A percentile compares a stretch with the other conserved stretches of the same genome.
phyloP scores from a whole-genome alignment of 2,329 filamentous ascomycete genomes.

The Cordyceps pruinosa region DNA sequence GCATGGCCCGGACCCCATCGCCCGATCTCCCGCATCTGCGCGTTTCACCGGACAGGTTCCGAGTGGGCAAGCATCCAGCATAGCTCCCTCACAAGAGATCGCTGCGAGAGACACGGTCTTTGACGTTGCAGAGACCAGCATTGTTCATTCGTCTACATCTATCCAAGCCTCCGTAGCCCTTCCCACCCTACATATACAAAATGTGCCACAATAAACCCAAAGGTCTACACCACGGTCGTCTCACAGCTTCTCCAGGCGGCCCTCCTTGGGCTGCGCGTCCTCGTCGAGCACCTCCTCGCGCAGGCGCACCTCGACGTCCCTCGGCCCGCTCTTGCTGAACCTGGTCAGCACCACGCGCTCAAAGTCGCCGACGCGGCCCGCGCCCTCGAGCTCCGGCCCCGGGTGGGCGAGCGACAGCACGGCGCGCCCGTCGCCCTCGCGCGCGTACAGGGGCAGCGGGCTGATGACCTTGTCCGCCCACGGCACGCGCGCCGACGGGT shows the following conservation, averaged over 20 bases:
- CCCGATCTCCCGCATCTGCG: no score
- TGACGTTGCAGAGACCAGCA: not conserved
- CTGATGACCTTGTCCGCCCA: constrained; percentile 59
- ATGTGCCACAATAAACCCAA: not conserved
- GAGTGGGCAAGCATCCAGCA: not conserved
- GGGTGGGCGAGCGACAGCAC: constrained; percentile 54
- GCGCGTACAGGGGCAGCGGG: constrained; percentile 41
- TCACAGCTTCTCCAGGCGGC: constrained; percentile 23
- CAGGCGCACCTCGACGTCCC: constrained; percentile 44
- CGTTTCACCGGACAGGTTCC: no score
- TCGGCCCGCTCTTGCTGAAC: constrained; percentile 45
- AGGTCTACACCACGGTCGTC: not conserved
- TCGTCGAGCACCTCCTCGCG: constrained; percentile 43
- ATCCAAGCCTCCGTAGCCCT: not conserved
- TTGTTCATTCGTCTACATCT: not conserved
- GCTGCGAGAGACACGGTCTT: no score
- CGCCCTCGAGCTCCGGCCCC: constrained; percentile 45
- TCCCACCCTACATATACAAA: not conserved
- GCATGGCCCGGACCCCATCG: no score
- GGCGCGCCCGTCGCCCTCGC: constrained; percentile 36
- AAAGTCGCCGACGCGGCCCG: constrained; percentile 46
- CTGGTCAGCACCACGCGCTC: constrained; percentile 52
- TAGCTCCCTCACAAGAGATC: not conserved
- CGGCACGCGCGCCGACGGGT: constrained; percentile 39
- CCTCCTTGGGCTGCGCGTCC: constrained; percentile 27